Percentiles rank a stretch among this genome's conserved stretches.
Conservation (phyloP, 768 basidiomycete genomes). For the Xerocomellus dryophilus region DNA sequence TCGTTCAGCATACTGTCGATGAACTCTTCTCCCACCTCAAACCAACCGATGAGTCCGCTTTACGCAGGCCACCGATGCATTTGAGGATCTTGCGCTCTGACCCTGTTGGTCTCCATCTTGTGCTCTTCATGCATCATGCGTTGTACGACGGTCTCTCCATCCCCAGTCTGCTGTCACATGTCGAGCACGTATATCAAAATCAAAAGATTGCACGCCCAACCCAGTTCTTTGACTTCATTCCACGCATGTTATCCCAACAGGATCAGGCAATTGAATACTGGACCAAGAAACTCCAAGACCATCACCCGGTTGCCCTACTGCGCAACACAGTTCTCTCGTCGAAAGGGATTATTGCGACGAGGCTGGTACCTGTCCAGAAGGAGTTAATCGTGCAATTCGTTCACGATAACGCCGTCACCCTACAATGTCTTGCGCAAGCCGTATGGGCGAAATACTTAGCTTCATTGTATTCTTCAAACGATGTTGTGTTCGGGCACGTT, state of each 20-base stretch:
- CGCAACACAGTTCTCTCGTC: slow-evolving; percentile 11
- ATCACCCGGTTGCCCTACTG: slow-evolving; percentile 19
- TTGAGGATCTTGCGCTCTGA: slow-evolving; percentile 18
- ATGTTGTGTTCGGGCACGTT: slow-evolving; percentile 47
- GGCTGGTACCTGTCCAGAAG: slow-evolving; percentile 11
- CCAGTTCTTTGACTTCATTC: slow-evolving; percentile 41
- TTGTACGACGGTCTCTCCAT: slow-evolving; percentile 47
- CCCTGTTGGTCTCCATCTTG: slow-evolving; percentile 19
- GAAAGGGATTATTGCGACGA: slow-evolving; percentile 11
- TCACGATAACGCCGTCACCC: slow-evolving; percentile 28
- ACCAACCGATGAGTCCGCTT: slow-evolving; percentile 25
- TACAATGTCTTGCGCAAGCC: slow-evolving; percentile 37
- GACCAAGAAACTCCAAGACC: slow-evolving; percentile 28
- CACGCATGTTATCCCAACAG: slow-evolving; percentile 38
- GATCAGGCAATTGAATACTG: slow-evolving; percentile 38
- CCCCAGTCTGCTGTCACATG: slow-evolving; percentile 32
- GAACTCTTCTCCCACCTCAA: slow-evolving; percentile 9
- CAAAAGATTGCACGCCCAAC: slow-evolving; percentile 1
- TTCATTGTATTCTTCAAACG: slow-evolving; percentile 19
- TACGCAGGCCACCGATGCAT: slow-evolving; percentile 32
- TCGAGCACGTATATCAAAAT: slow-evolving; percentile 33
- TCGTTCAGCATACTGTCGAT: slow-evolving; percentile 11
- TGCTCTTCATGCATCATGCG: slow-evolving; percentile 46
- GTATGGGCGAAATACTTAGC: slow-evolving; percentile 31
- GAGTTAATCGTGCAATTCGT: slow-evolving; percentile 12